These are phyloP conservation scores for Solanum dulcamara DNA, from an alignment of 257 asterid species.

Conservation along the genomic window DNA sequence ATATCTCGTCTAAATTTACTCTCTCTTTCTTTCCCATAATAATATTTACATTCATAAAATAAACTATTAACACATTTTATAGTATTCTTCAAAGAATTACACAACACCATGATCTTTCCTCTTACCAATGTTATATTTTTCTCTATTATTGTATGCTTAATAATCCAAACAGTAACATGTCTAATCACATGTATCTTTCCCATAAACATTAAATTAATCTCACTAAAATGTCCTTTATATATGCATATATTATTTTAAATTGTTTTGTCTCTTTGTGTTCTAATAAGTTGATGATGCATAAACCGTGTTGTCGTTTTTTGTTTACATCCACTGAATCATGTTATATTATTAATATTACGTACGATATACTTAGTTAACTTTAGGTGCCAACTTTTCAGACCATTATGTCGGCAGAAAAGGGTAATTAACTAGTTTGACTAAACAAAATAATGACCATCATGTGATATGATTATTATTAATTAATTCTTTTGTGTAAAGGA, in stretches of 20 bases:
- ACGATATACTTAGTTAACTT: neutral
- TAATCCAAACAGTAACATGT: neutral
- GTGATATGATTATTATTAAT: neutral
- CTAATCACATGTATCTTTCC: neutral
- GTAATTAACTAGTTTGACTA: neutral
- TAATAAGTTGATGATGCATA: neutral
- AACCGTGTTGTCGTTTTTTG: neutral
- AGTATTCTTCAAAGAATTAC: neutral
- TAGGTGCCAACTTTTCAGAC: neutral
- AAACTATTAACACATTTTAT: neutral
- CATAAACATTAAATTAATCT: neutral
- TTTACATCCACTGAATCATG: neutral
- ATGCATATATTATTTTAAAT: neutral
- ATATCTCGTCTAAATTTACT: no score
- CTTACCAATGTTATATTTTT: neutral
- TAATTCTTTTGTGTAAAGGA: neutral
- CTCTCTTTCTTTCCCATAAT: no score
- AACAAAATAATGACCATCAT: neutral
- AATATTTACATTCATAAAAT: neutral
- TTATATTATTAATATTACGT: neutral
- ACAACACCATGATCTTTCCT: neutral
- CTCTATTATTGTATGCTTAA: neutral
- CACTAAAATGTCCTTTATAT: neutral
- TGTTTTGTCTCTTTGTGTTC: neutral
- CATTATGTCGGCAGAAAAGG: neutral